Evolutionary conservation across 805 yeast genomes (phyloP).

Genomic region (Metschnikowia henanensis): DNA sequence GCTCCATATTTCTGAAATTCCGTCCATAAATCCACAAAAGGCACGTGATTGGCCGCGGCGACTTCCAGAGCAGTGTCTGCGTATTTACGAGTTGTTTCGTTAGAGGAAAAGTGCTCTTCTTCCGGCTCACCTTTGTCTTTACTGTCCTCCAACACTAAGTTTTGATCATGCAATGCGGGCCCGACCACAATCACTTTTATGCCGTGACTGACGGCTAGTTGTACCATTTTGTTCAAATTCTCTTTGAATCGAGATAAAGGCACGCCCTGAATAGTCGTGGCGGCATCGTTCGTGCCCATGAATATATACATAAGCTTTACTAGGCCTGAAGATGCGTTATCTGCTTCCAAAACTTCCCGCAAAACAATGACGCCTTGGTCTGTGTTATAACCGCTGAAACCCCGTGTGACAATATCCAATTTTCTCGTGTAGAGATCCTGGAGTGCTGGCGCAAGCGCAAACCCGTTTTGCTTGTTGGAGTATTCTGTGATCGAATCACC

Average conservation of each 20-base stretch:
- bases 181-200: slow-evolving; percentile 60
- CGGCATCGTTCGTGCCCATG: slow-evolving; percentile 78
- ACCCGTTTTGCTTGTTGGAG: slow-evolving; percentile 42
- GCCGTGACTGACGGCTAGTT: slow-evolving; percentile 36
- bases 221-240: slow-evolving; percentile 50
- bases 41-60: slow-evolving; percentile 47
- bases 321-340: slow-evolving; percentile 20
- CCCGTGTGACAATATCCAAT: slow-evolving; percentile 70
- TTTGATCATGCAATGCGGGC: slow-evolving; percentile 57
- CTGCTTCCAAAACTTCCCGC: slow-evolving; percentile 47
- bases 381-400: slow-evolving; percentile 75
- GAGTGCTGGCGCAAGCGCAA: slow-evolving; percentile 52
- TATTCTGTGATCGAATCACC: slow-evolving; percentile 74
- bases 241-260: slow-evolving; percentile 46
- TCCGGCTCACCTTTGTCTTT: slow-evolving; percentile 17
- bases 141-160: background rate
- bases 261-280: slow-evolving; percentile 41
- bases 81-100: slow-evolving; percentile 47
- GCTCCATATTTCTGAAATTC: slow-evolving; percentile 37
- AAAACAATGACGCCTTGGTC: slow-evolving; percentile 49
- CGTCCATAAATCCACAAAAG: slow-evolving; percentile 57
- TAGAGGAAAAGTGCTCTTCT: slow-evolving; percentile 29
- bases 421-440: slow-evolving; percentile 53
- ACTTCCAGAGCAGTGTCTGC: slow-evolving; percentile 48
- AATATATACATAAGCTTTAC: slow-evolving; percentile 56